A percentile compares a stretch with the other conserved stretches of the same genome.
These are phyloP conservation scores for Xylaria grammica DNA, from an alignment of 495 filamentous ascomycete genomes.

Conservation along the genomic window DNA sequence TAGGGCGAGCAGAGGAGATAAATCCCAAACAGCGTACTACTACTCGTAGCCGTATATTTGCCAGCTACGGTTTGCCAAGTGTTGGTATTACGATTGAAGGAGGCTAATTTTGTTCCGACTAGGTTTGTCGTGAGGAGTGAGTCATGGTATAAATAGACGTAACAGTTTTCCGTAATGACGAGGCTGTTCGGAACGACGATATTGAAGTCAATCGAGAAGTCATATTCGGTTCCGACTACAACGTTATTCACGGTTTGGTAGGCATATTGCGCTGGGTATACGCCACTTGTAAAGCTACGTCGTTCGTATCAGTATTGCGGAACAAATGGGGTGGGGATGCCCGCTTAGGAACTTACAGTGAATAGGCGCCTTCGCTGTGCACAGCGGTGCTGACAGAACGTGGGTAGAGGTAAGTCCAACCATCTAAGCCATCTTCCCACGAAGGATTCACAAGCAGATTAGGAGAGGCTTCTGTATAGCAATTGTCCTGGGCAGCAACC, in stretches of 20 bases:
- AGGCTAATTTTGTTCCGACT: neutral
- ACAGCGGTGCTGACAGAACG: neutral
- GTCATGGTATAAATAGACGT: neutral
- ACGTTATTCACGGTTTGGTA: neutral
- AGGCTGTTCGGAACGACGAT: neutral
- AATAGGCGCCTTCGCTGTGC: neutral
- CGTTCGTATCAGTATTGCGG: neutral
- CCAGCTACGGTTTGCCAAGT: neutral
- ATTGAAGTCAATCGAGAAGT: neutral
- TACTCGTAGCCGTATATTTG: conserved; percentile 4
- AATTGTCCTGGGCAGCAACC: neutral
- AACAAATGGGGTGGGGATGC: neutral
- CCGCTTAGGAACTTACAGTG: neutral
- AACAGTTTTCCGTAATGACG: neutral
- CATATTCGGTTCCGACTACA: conserved; percentile 2
- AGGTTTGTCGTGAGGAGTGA: neutral
- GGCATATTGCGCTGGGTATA: neutral
- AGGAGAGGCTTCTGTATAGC: neutral
- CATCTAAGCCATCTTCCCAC: neutral
- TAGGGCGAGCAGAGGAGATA: conserved; percentile 1
- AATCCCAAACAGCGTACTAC: neutral
- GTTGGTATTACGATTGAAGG: neutral
- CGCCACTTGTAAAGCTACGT: neutral
- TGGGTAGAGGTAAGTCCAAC: neutral
- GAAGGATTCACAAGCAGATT: conserved; percentile 12